Base-by-base conservation (phyloP, 192 early-diverging fungal species). In the Gonapodya prolifera region DNA sequence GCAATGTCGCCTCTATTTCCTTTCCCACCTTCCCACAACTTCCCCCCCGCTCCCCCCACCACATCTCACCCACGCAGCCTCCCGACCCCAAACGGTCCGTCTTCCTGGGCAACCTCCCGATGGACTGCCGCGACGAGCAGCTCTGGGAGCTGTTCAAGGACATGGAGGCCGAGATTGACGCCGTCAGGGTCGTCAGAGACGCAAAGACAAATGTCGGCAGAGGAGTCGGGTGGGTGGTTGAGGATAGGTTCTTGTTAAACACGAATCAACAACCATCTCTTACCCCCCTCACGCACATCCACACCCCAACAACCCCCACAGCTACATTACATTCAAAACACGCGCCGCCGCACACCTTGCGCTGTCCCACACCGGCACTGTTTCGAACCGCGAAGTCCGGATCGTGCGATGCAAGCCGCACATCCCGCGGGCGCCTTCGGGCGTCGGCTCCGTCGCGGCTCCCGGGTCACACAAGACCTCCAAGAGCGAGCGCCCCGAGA, bases 71-170 rank as follows among this genome's bases (percentile, higher is more conserved):
- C 8, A 16, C 45, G 45, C 45, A 61, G 45, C 45, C 45, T 70
- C 87, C 89, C 79, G 94, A 98, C 80, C 80, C 83, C 79, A 96
- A 93, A 83, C 87, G 92, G 73, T 91, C 84, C 31, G 83, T 87
- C 8, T 89, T 88, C 80, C 77, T 89, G 1, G 87, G 88, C 1
- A 86, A 86, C 75, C 79, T 89, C 31, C 78, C 88, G 31, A 87
- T 89, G 80, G 85, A 87, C 36, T 76, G 87, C 76, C 69, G 35
- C 28, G 86, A 88, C 69, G 84, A 85, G 77, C 69, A 34, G 1
- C 69, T 89, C 18, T 84, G 84, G 82, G 71, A 79, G 23, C 78
- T 81, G 73, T 88, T 89, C 74, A 61, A 36, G 18, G 80, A 87
- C 35, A 61, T 61, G 45, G 82, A 75, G 79, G 86, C 85, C 2